Base-by-base conservation (phyloP, 495 filamentous ascomycete species). In the Penicillium diatomitis region DNA sequence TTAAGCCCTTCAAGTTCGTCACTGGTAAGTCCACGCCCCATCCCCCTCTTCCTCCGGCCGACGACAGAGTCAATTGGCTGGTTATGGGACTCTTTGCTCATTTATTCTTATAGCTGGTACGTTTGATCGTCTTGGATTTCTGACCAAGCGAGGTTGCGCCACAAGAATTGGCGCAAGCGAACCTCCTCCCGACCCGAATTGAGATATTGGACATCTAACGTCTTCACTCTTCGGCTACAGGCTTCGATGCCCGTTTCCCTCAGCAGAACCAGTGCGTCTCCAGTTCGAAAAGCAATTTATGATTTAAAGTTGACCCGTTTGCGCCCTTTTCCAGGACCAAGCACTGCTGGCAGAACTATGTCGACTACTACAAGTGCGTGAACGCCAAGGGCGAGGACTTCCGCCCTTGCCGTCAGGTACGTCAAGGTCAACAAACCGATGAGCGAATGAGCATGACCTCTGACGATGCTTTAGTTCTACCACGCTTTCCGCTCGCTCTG, bases 1-100 rank as follows among this genome's bases (percentile, higher is more conserved):
- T 90, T 70, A 99, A 95, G 82, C 92, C 92, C 71, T 99, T 99
- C 86, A 99, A 99, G 85, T 97, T 96, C 75, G 92, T 97, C 56
- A 97, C 92, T 74, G 92, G 91, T 95, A 83, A 76, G 88, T 59
- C 39, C 44, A 57, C 56, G 31, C 56, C 20, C 20, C 35, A 5
- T 29, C 65, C 58, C 49, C 49, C 41, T 52, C 61, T 48, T 29
- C 47, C 37, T 49, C 31, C 34, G 52, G 20, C 20, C 20, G 53
- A 53, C 52, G 43, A 53, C 51, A 56, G 58, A 50, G 49, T 47
- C 53, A 53, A 50, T 56, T 44, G 49, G 57, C 68, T 65, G 70
- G 35, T 36, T 33, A 47, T n/a, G 46, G 46, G 41, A 56, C 52
- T 64, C 70, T 72, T 74, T 76, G 65, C 67, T 74, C 76, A 71